Conservation (phyloP, 495 filamentous ascomycete genomes). For the Lophium mytilinum region DNA sequence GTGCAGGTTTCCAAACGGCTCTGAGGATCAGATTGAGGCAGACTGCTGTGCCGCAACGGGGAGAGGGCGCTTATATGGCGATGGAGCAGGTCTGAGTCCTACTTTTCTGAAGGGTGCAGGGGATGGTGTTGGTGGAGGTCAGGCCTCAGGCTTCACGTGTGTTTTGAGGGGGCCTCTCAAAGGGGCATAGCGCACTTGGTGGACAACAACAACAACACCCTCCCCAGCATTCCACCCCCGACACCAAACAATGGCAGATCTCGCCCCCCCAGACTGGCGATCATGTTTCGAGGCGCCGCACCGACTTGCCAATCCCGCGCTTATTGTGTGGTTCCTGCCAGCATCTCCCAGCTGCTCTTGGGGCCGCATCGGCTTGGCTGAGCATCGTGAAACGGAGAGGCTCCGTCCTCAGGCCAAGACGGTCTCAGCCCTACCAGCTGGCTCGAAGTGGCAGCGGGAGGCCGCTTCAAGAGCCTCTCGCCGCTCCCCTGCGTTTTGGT, state of each 20-base stretch:
- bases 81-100: background rate
- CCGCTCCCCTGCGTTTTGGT: background rate
- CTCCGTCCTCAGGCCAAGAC: background rate
- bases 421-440: background rate
- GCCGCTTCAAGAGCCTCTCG: constrained; percentile 1
- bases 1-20: background rate
- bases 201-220: background rate
- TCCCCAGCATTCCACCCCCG: background rate
- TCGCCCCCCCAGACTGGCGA: background rate
- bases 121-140: background rate
- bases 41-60: background rate
- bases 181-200: background rate
- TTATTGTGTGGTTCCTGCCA: background rate
- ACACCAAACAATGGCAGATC: background rate
- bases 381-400: background rate
- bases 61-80: background rate
- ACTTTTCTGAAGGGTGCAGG: background rate
- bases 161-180: background rate
- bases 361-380: background rate
- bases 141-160: background rate
- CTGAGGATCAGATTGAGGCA: background rate
- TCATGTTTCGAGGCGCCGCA: background rate
- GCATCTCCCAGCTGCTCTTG: background rate
- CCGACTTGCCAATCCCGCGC: background rate
- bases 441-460: background rate